These are phyloP conservation scores for Epichloe hybrida DNA, from an alignment of 2,329 filamentous ascomycete species.

Conservation along the genomic window DNA sequence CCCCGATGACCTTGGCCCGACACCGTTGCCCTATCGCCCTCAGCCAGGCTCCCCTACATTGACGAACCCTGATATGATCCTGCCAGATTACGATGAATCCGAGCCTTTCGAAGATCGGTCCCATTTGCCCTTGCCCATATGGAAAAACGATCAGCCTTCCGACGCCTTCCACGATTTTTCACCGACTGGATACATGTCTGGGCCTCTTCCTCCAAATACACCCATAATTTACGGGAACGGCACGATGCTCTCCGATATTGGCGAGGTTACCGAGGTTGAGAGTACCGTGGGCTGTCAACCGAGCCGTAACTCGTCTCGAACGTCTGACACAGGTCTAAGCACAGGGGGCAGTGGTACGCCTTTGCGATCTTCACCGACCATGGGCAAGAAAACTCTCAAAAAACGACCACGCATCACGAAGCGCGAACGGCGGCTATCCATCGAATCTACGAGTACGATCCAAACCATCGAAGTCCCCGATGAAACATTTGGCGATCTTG, in stretches of 20 bases:
- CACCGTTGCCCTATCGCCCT: slow-evolving; percentile 26
- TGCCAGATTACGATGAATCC: slow-evolving; percentile 58
- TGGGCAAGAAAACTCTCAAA: slow-evolving; percentile 28
- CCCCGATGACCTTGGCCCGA: slow-evolving; percentile 15
- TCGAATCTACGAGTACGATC: slow-evolving; percentile 48
- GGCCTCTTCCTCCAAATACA: slow-evolving; percentile 39
- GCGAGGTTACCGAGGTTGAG: slow-evolving; percentile 41
- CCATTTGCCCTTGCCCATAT: slow-evolving; percentile 37
- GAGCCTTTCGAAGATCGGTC: slow-evolving; percentile 38
- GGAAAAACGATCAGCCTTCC: slow-evolving; percentile 32
- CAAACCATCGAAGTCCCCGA: slow-evolving; percentile 34
- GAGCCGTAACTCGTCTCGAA: slow-evolving; percentile 23
- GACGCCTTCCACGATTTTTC: slow-evolving; percentile 28
- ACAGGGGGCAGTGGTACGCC: slow-evolving; percentile 19
- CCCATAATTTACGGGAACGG: slow-evolving; percentile 58
- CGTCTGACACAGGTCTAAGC: slow-evolving; percentile 15
- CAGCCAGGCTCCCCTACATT: slow-evolving; percentile 68
- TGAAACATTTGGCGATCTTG: slow-evolving; percentile 45
- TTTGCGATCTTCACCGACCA: slow-evolving; percentile 31
- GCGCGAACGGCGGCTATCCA: slow-evolving; percentile 39
- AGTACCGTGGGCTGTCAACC: slow-evolving; percentile 31
- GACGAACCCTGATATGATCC: slow-evolving; percentile 89
- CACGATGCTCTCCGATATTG: slow-evolving; percentile 55
- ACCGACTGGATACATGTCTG: slow-evolving; percentile 25
- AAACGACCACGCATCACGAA: slow-evolving; percentile 29